Evolutionary conservation across 768 basidiomycete genomes (phyloP).

Genomic region (Rhizopogon salebrosus): DNA sequence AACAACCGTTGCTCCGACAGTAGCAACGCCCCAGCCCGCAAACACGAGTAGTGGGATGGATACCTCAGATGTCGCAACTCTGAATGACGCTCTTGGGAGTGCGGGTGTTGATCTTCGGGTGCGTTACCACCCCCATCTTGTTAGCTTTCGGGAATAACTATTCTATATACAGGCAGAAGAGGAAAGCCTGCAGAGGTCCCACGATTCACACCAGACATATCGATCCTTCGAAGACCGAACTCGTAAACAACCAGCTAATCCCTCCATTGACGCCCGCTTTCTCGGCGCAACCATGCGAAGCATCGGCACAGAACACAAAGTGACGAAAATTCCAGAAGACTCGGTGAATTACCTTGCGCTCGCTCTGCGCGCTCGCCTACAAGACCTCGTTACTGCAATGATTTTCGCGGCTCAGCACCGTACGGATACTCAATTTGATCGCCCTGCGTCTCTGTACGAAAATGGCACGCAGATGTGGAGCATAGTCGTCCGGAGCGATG

Average conservation of each 20-base stretch:
- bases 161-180: constrained; percentile 76
- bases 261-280: constrained; percentile 63
- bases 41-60: constrained; percentile 39
- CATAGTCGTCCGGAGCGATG: constrained; percentile 69
- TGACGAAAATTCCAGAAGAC: constrained; percentile 66
- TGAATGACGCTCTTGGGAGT: constrained; percentile 82
- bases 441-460: constrained; percentile 58
- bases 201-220: constrained; percentile 57
- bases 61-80: constrained; percentile 66
- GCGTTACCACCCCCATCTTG: constrained; percentile 12
- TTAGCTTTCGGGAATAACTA: background rate
- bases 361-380: constrained; percentile 70
- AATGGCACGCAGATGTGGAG: constrained; percentile 80
- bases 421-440: constrained; percentile 64
- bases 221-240: constrained; percentile 74
- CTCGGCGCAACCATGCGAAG: constrained; percentile 64
- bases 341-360: constrained; percentile 74
- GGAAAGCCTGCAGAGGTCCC: constrained; percentile 66
- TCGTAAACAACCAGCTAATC: constrained; percentile 65
- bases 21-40: constrained; percentile 18
- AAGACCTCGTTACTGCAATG: constrained; percentile 65
- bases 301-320: constrained; percentile 63
- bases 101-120: constrained; percentile 85
- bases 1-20: constrained; percentile 10
- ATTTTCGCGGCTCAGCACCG: constrained; percentile 64